Conservation (phyloP, 371 early-diverging fungal species). For the Catenaria anguillulae region DNA sequence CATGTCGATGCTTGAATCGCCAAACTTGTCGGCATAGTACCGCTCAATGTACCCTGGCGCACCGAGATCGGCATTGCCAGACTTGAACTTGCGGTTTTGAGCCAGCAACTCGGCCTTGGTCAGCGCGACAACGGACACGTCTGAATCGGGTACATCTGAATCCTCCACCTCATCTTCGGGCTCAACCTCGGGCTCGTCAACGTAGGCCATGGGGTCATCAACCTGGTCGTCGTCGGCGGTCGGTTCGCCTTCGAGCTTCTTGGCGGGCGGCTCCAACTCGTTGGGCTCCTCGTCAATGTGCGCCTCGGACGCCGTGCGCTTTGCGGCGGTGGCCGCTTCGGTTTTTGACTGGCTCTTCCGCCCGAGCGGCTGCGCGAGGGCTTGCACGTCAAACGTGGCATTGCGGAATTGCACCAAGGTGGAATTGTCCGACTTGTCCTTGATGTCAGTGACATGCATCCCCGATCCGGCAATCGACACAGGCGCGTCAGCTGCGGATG, state of each 20-base stretch:
- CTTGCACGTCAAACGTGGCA: background rate
- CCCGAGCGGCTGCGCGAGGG: background rate
- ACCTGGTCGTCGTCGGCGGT: background rate
- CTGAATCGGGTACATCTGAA: too few relatives aligned
- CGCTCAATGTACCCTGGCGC: conserved; percentile 18
- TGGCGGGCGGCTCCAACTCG: background rate
- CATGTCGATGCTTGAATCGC: conserved; percentile 5
- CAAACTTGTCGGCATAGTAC: conserved; percentile 24
- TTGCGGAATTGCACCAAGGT: too few relatives aligned
- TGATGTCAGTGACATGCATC: too few relatives aligned
- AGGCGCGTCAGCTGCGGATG: too few relatives aligned
- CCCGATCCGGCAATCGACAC: too few relatives aligned
- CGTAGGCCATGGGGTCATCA: background rate
- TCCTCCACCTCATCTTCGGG: background rate
- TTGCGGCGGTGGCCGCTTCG: background rate
- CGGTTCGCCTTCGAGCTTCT: background rate
- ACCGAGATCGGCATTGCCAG: background rate
- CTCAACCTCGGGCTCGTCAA: background rate
- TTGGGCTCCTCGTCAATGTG: background rate
- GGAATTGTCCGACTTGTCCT: too few relatives aligned
- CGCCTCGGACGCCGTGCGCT: background rate
- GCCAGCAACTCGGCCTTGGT: too few relatives aligned
- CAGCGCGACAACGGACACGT: too few relatives aligned
- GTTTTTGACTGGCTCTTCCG: background rate
- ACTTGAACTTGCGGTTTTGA: too few relatives aligned